A percentile compares a stretch with the other conserved stretches of the same genome.
These are phyloP conservation scores for Moesziomyces antarcticus DNA, from an alignment of 1,284 basidiomycete species.

Conservation along the genomic window DNA sequence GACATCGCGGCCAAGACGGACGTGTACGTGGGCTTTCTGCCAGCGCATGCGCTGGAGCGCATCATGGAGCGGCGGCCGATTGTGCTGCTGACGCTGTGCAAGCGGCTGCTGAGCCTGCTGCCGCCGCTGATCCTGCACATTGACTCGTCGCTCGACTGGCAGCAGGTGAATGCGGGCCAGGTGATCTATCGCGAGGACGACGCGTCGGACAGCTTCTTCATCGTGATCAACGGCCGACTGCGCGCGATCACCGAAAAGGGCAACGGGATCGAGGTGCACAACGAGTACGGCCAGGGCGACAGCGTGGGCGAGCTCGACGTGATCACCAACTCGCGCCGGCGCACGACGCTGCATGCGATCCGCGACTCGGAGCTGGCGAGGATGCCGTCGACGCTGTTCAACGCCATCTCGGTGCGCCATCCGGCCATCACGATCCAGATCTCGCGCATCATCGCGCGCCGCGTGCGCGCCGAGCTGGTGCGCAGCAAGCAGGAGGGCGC, in stretches of 20 bases:
- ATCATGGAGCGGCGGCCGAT: constrained; percentile 93
- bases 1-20: constrained; percentile 97
- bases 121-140: constrained; percentile 96
- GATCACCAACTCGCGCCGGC: constrained; percentile 88
- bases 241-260: constrained; percentile 76
- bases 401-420: constrained; percentile 83
- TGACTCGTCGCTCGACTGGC: constrained; percentile 97
- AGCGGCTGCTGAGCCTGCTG: constrained; percentile 90
- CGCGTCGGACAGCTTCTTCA: constrained; percentile 91
- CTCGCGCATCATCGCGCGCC: constrained; percentile 88
- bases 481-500: constrained; percentile 44
- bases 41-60: constrained; percentile 85
- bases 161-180: constrained; percentile 91
- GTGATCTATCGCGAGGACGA: constrained; percentile 92
- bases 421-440: constrained; percentile 97
- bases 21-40: constrained; percentile 93
- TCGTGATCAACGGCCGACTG: constrained; percentile 94
- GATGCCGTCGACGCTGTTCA: constrained; percentile 97
- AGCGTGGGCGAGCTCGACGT: constrained; percentile 87
- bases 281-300: constrained; percentile 90
- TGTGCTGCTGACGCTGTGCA: constrained; percentile 93
- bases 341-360: constrained; percentile 94
- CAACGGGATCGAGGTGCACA: constrained; percentile 80
- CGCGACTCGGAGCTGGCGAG: constrained; percentile 97
- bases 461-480: constrained; percentile 82